A percentile compares a stretch with the other conserved stretches of the same genome.
Evolutionary conservation across 331 rosid genomes (phyloP).

Genomic region (Saraca asoca): DNA sequence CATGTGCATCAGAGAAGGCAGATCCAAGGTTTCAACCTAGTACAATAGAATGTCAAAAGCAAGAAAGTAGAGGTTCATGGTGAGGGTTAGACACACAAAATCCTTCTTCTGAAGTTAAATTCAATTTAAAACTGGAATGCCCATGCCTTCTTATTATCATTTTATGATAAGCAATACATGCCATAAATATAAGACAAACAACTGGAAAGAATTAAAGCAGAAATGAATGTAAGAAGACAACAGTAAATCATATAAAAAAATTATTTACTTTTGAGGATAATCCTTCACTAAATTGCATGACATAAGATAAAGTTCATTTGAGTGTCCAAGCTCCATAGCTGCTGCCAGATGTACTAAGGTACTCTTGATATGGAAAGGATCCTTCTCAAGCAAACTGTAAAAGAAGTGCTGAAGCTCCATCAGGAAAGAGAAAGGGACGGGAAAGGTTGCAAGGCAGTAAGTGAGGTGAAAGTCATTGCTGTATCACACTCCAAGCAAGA

Average conservation of each 20-base stretch:
- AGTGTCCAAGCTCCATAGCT: constrained; percentile 95
- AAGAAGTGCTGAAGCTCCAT: constrained; percentile 21
- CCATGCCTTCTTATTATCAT: no score
- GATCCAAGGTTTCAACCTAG: not conserved
- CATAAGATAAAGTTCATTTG: constrained; percentile 96
- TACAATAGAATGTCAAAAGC: not conserved
- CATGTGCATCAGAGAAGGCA: no score
- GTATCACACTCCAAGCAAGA: constrained; percentile 36
- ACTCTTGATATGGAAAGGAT: constrained; percentile 85
- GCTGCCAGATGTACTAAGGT: constrained; percentile 94
- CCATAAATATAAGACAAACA: no score
- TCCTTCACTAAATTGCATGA: constrained; percentile 95
- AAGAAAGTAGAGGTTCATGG: not conserved
- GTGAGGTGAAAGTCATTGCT: constrained; percentile 18
- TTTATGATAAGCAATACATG: no score
- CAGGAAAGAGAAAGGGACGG: not conserved
- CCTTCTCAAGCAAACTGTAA: constrained; percentile 87
- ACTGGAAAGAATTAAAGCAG: no score
- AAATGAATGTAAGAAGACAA: not conserved
- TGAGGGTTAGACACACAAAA: not conserved
- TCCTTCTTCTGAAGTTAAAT: not conserved
- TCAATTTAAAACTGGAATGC: no score
- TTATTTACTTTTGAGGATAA: constrained; percentile 87
- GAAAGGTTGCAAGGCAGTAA: not conserved
- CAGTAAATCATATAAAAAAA: constrained; percentile 13